Evolutionary conservation across 1,139 yeast species (phyloP).

Genomic region (Diutina ranongensis): DNA sequence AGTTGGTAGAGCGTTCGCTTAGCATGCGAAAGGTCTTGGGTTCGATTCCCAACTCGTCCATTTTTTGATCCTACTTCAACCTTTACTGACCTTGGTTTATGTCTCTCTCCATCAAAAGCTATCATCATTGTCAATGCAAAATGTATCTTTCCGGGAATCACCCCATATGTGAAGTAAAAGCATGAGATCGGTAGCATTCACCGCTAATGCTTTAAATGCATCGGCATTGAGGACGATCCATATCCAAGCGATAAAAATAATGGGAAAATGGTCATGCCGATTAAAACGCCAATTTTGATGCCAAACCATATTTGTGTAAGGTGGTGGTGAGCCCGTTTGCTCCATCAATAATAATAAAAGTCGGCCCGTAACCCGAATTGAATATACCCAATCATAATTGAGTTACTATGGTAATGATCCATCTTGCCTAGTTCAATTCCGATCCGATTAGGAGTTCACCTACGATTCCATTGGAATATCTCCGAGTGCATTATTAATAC

Average conservation of each 20-base stretch:
- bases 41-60: background rate
- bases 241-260: constrained; percentile 26
- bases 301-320: constrained; percentile 32
- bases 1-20: background rate
- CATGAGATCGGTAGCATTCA: too few species aligned
- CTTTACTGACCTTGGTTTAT: too few species aligned
- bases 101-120: too few species aligned
- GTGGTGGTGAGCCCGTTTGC: constrained; percentile 33
- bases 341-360: constrained; percentile 50
- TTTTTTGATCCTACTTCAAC: background rate
- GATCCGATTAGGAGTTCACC: constrained; percentile 37
- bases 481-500: constrained; percentile 34
- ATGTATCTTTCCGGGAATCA: constrained; percentile 44
- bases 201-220: too few species aligned
- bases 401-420: constrained; percentile 53
- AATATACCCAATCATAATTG: constrained; percentile 42
- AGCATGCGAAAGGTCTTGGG: background rate
- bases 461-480: constrained; percentile 24
- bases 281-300: constrained; percentile 34
- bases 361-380: constrained; percentile 71
- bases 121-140: constrained; percentile 40
- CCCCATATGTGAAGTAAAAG: constrained; percentile 10
- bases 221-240: constrained; percentile 35
- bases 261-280: constrained; percentile 22
- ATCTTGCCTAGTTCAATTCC: constrained; percentile 60